phyloP scores from a whole-genome alignment of 306 rosid species.

The Trichosanthes cucumerina region DNA sequence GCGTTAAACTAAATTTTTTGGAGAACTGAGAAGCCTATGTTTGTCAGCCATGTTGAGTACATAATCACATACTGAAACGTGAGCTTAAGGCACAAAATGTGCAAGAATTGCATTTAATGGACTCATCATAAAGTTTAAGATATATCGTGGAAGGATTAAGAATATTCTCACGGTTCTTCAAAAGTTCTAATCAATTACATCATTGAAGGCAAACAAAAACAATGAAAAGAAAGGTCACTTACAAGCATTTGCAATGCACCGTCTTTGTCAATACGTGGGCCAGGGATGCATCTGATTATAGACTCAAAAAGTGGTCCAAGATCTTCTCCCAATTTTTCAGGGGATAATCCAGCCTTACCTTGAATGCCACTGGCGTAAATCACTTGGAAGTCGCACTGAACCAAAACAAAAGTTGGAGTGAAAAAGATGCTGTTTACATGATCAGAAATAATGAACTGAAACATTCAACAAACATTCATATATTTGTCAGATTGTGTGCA shows the following conservation, averaged over 20 bases:
- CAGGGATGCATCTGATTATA: conserved; percentile 95
- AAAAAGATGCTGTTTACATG: not conserved
- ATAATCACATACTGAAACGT: not conserved
- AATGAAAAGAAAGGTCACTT: conserved; percentile 26
- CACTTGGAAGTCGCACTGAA: conserved; percentile 91
- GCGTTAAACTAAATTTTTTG: not conserved
- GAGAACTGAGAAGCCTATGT: not conserved
- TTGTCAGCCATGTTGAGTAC: not conserved
- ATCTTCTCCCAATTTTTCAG: conserved; percentile 83
- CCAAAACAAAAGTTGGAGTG: conserved; percentile 12
- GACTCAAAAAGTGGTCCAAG: conserved; percentile 97
- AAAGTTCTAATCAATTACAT: not conserved
- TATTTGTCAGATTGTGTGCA: not conserved
- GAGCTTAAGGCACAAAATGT: not conserved
- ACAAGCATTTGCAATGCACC: conserved; percentile 98
- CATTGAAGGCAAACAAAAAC: conserved; percentile 1
- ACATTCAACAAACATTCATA: not conserved
- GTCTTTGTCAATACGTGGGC: conserved; percentile 84
- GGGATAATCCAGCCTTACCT: conserved; percentile 87
- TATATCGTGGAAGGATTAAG: not conserved
- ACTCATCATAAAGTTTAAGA: not conserved
- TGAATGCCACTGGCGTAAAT: conserved; percentile 96
- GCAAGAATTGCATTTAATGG: not conserved
- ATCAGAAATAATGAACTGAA: not conserved
- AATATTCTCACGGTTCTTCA: not conserved